A percentile compares a stretch with the other conserved stretches of the same genome.
phyloP scores from a whole-genome alignment of 2,329 filamentous ascomycete genomes.

The Botryotinia calthae region DNA sequence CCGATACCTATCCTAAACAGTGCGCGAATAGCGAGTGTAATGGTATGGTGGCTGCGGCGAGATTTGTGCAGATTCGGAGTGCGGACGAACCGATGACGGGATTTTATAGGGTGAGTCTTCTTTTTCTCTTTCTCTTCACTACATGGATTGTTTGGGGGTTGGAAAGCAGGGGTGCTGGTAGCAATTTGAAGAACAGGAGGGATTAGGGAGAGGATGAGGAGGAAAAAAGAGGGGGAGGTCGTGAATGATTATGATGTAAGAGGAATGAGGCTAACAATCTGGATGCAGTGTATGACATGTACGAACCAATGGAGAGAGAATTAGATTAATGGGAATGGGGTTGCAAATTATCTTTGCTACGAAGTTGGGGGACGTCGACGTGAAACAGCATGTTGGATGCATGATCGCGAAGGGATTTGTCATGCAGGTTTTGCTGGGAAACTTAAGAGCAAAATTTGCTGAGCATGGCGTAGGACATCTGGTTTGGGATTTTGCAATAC shows the following conservation, averaged over 20 bases:
- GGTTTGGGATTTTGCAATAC: not conserved
- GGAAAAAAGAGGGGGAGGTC: not conserved
- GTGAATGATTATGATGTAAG: slow-evolving; percentile 11
- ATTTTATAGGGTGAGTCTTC: slow-evolving; percentile 72
- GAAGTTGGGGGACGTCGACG: not conserved
- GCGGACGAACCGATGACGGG: slow-evolving; percentile 98
- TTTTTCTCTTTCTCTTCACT: not conserved
- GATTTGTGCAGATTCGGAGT: slow-evolving; percentile 95
- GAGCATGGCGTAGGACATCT: not conserved
- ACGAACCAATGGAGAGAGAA: slow-evolving; percentile 66
- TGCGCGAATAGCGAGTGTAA: slow-evolving; percentile 80
- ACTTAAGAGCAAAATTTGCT: not conserved
- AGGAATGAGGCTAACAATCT: not conserved
- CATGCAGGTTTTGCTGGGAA: not conserved
- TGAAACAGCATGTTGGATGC: not conserved
- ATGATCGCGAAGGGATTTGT: not conserved
- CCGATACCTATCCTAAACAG: slow-evolving; percentile 78
- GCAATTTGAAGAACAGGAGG: not conserved
- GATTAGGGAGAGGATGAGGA: not conserved
- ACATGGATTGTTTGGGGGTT: not conserved
- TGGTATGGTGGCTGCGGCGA: slow-evolving; percentile 85
- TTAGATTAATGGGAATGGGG: slow-evolving; percentile 34
- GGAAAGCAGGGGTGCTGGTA: not conserved
- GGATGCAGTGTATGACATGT: slow-evolving; percentile 61
- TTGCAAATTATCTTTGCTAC: not conserved